Percentiles rank a stretch among this genome's conserved stretches.
These are phyloP conservation scores for Melaleuca alternifolia DNA, from an alignment of 345 rosid genomes.

Conservation along the genomic window DNA sequence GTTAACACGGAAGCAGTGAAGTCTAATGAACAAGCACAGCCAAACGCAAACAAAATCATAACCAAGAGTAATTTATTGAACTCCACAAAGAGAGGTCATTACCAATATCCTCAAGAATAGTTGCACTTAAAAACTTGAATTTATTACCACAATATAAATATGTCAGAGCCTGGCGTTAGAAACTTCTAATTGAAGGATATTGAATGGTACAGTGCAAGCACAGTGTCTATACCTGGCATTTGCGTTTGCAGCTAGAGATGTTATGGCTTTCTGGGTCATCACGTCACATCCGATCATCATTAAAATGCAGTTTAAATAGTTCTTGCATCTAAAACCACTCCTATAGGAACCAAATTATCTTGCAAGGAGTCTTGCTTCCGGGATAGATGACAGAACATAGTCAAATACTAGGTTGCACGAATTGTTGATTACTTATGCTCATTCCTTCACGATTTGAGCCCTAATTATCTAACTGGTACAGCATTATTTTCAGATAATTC, in stretches of 20 bases:
- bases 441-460: neutral
- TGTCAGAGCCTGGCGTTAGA: neutral
- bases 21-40: neutral
- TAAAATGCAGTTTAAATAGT: neutral
- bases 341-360: neutral
- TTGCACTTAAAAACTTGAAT: neutral
- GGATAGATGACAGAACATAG: neutral
- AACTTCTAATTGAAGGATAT: neutral
- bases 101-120: neutral
- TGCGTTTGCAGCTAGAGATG: neutral
- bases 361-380: neutral
- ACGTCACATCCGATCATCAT: neutral
- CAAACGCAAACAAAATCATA: neutral
- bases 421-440: neutral
- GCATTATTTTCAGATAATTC: neutral
- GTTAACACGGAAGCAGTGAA: neutral
- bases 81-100: neutral
- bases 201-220: neutral
- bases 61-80: neutral
- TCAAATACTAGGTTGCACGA: neutral
- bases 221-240: neutral
- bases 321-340: neutral
- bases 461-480: neutral
- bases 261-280: neutral
- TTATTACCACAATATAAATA: neutral